Evolutionary conservation across 1,139 yeast species (phyloP), one percentile per base, ranked within the genome.

Genomic region (Yamadazyma sp.): DNA sequence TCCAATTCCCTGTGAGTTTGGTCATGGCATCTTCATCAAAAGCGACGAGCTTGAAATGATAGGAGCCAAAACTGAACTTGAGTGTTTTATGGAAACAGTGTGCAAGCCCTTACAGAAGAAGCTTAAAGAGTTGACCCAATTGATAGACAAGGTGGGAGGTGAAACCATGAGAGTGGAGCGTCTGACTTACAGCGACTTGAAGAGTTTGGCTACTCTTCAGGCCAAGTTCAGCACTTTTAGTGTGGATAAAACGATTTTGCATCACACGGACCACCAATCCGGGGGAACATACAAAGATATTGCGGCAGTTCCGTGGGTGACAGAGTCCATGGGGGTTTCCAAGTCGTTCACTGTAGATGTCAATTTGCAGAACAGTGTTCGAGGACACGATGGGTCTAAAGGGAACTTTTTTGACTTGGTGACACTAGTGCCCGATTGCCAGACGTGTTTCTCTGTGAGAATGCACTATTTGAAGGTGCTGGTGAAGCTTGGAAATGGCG

Each of bases 361-460:
- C 34, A 58, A 65, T 42, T 47, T 64, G 22, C 48, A 51, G 33
- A 54, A 52, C 14, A 57, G 63, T 37, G 52, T 49, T 33, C 45
- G 63, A 20, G 65, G 64, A 44, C 57, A 57, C 5, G 39, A 51
- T 6, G 47, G 46, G 16, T 47, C 44, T 8, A 45, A 47, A 26
- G 25, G 31, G 23, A 54, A 54, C 23, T 64, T 64, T 29, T 62
- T 54, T 43, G 69, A 53, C 41, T 48, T 44, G 39, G 51, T 61
- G 37, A 73, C 82, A 0, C 56, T 80, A 43, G 70, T 78, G 2
- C 86, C 86, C 1, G 72, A 68, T 43, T 76, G 78, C 54, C 85
- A 80, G 52, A 70, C 70, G 33, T 80, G 86, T 53, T 55, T 73
- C 34, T 62, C 77, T 39, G 68, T 80, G 7, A 62, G 86, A 45